Evolutionary conservation across 345 rosid genomes (phyloP).

Genomic region (Linum tenue): DNA sequence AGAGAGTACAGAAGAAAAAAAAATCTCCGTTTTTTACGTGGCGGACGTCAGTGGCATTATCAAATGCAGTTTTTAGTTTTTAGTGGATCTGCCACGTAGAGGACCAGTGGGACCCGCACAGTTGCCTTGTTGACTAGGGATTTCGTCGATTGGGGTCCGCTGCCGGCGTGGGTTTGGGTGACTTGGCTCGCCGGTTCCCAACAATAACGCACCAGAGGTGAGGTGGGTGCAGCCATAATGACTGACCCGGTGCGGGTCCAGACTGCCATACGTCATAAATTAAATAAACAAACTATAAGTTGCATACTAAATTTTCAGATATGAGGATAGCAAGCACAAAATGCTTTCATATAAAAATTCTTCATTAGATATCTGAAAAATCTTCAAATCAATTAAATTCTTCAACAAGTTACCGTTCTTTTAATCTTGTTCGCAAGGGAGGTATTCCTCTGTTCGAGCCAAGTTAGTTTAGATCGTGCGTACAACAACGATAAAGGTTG

Average conservation of each 20-base stretch:
- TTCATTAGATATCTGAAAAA: no score
- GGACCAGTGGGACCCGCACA: background rate
- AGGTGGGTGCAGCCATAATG: constrained; percentile 16
- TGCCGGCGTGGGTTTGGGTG: background rate
- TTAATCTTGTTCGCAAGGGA: no score
- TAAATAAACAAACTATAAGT: no score
- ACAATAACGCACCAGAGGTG: constrained; percentile 11
- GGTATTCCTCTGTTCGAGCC: no score
- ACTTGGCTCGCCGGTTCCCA: background rate
- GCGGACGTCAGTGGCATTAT: constrained; percentile 52
- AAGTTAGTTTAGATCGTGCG: no score
- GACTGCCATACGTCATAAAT: no score
- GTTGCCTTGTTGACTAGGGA: constrained; percentile 5
- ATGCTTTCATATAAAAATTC: no score
- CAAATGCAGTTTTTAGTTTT: constrained; percentile 28
- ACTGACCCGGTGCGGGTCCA: background rate
- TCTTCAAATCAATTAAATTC: no score
- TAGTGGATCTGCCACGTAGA: constrained; percentile 3
- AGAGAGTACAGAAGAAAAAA: background rate
- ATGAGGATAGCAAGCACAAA: no score
- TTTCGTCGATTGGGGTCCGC: background rate
- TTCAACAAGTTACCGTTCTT: no score
- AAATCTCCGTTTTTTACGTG: constrained; percentile 7
- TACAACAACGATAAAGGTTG: no score
- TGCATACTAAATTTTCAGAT: no score